Base-by-base conservation (phyloP, 2,329 filamentous ascomycete genomes). In the Graphilbum fragrans region DNA sequence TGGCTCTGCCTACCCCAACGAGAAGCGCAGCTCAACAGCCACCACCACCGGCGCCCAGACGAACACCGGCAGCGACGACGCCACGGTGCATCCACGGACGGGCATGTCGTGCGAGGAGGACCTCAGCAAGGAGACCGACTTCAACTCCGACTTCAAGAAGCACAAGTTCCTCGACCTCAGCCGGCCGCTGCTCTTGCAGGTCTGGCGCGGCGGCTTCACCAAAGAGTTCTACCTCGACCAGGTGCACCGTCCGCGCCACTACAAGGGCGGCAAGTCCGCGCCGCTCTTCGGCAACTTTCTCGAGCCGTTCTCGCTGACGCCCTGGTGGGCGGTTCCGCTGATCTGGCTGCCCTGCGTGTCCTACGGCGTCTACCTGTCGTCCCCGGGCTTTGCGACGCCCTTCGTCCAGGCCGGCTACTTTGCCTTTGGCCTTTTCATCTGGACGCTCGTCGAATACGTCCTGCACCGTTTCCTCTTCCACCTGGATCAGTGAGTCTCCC, bases 221-320 rank as follows among this genome's bases (percentile, higher is more conserved):
- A 98, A 95, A 60, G 77, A 86, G n/a, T 98, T 98, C 58, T 98
- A 98, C 57, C 73, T 98, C 20, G 81, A 95, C 52, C 92, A 98
- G 60, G 85, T 98, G 40, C 92, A 98, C 59, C 81, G 92, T 35
- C 92, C 92, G 17, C 80, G 92, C 45, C 90, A 98, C 61, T 98
- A 96, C 71, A 93, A 80, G 58, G 90, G 90, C 49, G 92, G 92
- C 44, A 78, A 79, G 47, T 95, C 87, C 7, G 92, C 92, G 31
- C 92, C 92, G 18, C 65, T 98, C 20, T 98, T 98, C 62, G 92
- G 92, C 45, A 96, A 98, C 64, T 94, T 98, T 59, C 69, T 98
- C n/a, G 92, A 98, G 64, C 92, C 92, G n/a, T 66, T 98, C 45
- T 88, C 81, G 60, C 83, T 88, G 70, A 98, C 92, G 3, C 77